A percentile compares a stretch with the other conserved stretches of the same genome.
Evolutionary conservation across 2,329 filamentous ascomycete genomes (phyloP).

Genomic region (Cladosporium phlei): DNA sequence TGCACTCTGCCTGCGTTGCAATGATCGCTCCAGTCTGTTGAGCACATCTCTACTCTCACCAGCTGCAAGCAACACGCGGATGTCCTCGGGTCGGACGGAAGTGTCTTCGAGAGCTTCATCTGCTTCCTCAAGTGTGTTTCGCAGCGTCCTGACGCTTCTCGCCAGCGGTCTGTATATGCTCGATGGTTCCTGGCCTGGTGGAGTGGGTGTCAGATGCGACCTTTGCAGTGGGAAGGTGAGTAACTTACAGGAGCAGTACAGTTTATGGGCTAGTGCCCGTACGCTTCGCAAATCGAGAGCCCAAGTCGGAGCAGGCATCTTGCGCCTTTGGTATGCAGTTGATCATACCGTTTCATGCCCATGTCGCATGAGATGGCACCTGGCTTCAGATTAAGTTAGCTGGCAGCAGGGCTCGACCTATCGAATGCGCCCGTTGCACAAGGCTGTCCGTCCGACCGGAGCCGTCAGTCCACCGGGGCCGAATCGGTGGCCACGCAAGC

Average conservation of each 20-base stretch:
- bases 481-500: slow-evolving; percentile 1
- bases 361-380: background rate
- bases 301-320: slow-evolving; percentile 3
- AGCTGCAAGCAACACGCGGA: slow-evolving; percentile 8
- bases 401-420: background rate
- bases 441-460: background rate
- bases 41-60: slow-evolving; percentile 14
- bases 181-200: slow-evolving; percentile 14
- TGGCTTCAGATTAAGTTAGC: too few relatives aligned
- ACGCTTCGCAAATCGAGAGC: background rate
- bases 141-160: slow-evolving; percentile 15
- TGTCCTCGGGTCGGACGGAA: background rate
- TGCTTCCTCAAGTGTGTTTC: slow-evolving; percentile 20
- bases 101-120: slow-evolving; percentile 17
- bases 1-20: background rate
- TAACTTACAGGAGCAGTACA: slow-evolving; percentile 17
- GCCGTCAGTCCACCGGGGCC: background rate
- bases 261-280: slow-evolving; percentile 15
- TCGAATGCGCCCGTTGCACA: background rate
- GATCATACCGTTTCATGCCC: background rate
- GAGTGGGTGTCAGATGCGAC: background rate
- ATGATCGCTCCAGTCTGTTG: slow-evolving; percentile 14
- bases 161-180: slow-evolving; percentile 13
- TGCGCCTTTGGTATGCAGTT: background rate
- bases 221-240: background rate